These are phyloP conservation scores for Pythium apleroticum DNA, from an alignment of 352 stramenopile species.

Conservation along the genomic window DNA sequence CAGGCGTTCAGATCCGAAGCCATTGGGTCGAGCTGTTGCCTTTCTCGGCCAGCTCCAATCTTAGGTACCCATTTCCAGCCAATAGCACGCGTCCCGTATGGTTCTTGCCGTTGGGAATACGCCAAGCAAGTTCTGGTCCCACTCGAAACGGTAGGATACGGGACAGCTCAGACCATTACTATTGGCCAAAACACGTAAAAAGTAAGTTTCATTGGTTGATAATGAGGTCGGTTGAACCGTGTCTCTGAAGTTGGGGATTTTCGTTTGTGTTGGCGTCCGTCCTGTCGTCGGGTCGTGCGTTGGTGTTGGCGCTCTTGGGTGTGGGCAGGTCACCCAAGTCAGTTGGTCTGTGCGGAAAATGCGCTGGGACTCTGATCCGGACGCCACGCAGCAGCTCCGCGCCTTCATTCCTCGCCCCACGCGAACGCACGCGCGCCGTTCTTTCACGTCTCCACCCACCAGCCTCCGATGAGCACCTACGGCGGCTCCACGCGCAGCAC, in stretches of 20 bases:
- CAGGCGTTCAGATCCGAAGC: background rate
- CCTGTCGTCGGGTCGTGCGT: slow-evolving; percentile 8
- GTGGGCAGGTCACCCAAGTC: background rate
- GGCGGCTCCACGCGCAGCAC: slow-evolving; percentile 22
- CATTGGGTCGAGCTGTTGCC: background rate
- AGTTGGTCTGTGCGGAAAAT: slow-evolving; percentile 25
- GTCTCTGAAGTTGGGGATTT: slow-evolving; percentile 19
- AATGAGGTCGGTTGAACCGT: background rate
- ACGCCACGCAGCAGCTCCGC: slow-evolving; percentile 7
- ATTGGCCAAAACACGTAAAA: slow-evolving; percentile 14
- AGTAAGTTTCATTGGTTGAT: slow-evolving; percentile 7
- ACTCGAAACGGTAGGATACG: slow-evolving; percentile 11
- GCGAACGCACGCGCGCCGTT: slow-evolving; percentile 1
- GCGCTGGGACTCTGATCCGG: slow-evolving; percentile 4
- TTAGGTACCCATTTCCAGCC: slow-evolving; percentile 22
- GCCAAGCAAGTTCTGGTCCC: slow-evolving; percentile 24
- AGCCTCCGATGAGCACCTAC: slow-evolving; percentile 25
- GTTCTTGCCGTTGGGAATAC: slow-evolving; percentile 25
- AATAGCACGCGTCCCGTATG: slow-evolving; percentile 13
- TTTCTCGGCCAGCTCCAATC: slow-evolving; percentile 23
- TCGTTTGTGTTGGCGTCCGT: slow-evolving; percentile 17
- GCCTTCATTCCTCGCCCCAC: slow-evolving; percentile 10
- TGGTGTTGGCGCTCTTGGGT: background rate
- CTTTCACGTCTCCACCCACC: background rate
- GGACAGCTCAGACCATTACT: slow-evolving; percentile 2